These are phyloP conservation scores for Batkoa obscura DNA, from an alignment of 371 early-diverging fungal species.

Conservation along the genomic window DNA sequence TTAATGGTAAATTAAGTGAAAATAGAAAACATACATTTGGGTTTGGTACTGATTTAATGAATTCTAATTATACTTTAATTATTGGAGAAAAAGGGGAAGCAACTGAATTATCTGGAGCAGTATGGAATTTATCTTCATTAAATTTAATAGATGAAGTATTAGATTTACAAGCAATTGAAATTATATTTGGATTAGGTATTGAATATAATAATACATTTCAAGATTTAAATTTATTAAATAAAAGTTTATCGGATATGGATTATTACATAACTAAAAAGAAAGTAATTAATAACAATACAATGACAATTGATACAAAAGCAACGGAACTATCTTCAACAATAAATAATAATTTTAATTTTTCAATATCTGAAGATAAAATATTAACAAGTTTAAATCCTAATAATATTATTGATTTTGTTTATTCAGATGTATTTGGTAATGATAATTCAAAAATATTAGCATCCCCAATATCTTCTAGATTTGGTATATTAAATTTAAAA, in stretches of 20 bases:
- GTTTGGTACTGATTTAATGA: neutral
- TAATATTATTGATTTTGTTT: neutral
- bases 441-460: slow-evolving; percentile 25
- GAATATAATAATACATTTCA: slow-evolving; percentile 40
- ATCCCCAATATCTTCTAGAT: slow-evolving; percentile 44
- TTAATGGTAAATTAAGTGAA: slow-evolving; percentile 40
- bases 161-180: slow-evolving; percentile 27
- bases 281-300: neutral
- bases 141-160: slow-evolving; percentile 37
- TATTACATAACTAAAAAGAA: neutral
- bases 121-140: slow-evolving; percentile 47
- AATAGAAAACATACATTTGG: slow-evolving; percentile 14
- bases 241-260: slow-evolving; percentile 17
- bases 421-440: neutral
- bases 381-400: neutral
- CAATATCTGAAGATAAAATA: neutral
- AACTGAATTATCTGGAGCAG: slow-evolving; percentile 18
- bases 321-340: too few species aligned
- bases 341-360: too few species aligned
- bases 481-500: slow-evolving; percentile 36
- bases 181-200: slow-evolving; percentile 35
- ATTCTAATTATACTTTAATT: neutral
- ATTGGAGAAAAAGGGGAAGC: neutral
- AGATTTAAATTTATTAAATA: slow-evolving; percentile 28
- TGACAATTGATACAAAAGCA: too few species aligned